Conservation (phyloP, 2,329 filamentous ascomycete genomes). For the Elsinoe australis region DNA sequence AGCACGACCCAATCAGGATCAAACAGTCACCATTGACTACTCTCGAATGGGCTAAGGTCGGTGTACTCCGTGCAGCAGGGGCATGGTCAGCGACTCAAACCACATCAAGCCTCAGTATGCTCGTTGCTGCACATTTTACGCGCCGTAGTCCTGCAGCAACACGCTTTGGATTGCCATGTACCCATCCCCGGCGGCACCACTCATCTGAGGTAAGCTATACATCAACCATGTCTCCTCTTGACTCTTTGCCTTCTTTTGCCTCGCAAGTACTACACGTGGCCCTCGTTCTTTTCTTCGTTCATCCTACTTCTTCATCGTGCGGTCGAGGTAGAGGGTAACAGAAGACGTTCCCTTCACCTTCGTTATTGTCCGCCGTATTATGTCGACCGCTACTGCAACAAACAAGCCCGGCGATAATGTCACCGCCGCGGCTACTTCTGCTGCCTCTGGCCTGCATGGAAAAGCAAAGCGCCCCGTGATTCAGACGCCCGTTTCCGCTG, state of each 20-base stretch:
- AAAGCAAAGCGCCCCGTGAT: slow-evolving; percentile 37
- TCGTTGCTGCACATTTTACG: slow-evolving; percentile 11
- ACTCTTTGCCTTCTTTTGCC: slow-evolving; percentile 3
- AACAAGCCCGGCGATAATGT: slow-evolving; percentile 21
- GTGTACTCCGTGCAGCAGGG: slow-evolving; percentile 3
- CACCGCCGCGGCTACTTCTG: slow-evolving; percentile 29
- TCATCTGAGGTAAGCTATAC: slow-evolving; percentile 14
- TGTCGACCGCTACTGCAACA: slow-evolving; percentile 17
- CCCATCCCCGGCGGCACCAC: slow-evolving; percentile 12
- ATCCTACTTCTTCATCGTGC: slow-evolving; percentile 18
- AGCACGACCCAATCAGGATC: slow-evolving; percentile 10
- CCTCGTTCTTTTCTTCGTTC: neutral
- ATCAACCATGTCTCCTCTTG: slow-evolving; percentile 12
- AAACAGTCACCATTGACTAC: neutral
- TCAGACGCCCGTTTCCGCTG: slow-evolving; percentile 55
- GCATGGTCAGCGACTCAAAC: slow-evolving; percentile 6
- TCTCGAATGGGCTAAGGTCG: neutral
- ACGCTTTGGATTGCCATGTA: slow-evolving; percentile 5
- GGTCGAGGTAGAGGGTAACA: neutral
- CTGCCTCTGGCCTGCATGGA: slow-evolving; percentile 29
- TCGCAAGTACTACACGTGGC: neutral
- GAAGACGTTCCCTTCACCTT: neutral
- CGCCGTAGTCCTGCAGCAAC: slow-evolving; percentile 15
- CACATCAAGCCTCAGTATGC: slow-evolving; percentile 11
- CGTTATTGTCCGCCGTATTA: neutral